phyloP scores from a whole-genome alignment of 805 yeast genomes.

The Nakazawaea pomicola region DNA sequence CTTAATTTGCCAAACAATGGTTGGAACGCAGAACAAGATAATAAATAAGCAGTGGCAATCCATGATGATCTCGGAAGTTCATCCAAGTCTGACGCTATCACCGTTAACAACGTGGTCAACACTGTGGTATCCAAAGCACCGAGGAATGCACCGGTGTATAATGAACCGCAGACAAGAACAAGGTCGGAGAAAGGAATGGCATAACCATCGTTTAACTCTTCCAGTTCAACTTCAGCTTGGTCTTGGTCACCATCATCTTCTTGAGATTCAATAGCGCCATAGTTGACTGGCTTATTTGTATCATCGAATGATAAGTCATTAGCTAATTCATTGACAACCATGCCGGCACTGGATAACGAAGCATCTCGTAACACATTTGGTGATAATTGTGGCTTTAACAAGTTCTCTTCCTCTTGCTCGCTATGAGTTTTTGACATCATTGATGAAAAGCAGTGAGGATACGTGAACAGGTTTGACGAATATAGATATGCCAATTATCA shows the following conservation, averaged over 20 bases:
- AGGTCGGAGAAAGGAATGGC: conserved; percentile 27
- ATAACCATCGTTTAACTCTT: conserved; percentile 23
- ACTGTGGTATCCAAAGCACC: conserved; percentile 52
- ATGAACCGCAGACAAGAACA: conserved; percentile 30
- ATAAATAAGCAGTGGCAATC: conserved; percentile 37
- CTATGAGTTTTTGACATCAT: neutral
- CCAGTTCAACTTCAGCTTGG: conserved; percentile 3
- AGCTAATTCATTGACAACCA: conserved; percentile 15
- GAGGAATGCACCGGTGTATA: conserved; percentile 25
- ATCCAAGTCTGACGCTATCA: conserved; percentile 47
- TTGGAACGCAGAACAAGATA: conserved; percentile 45
- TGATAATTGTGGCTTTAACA: conserved; percentile 6
- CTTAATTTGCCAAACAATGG: conserved; percentile 52
- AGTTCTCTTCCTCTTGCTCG: conserved; percentile 2
- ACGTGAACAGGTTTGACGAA: no score
- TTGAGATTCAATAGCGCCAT: conserved; percentile 9
- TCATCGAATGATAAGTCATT: conserved; percentile 11
- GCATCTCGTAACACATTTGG: conserved; percentile 13
- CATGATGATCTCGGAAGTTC: conserved; percentile 38
- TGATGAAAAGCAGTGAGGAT: neutral
- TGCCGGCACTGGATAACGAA: conserved; percentile 13
- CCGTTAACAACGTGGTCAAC: conserved; percentile 46
- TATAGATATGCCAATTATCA: no score
- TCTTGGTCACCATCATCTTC: neutral
- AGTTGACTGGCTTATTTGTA: conserved; percentile 10